phyloP scores from a whole-genome alignment of 768 basidiomycete species.

The Thelephora aurantiotincta region DNA sequence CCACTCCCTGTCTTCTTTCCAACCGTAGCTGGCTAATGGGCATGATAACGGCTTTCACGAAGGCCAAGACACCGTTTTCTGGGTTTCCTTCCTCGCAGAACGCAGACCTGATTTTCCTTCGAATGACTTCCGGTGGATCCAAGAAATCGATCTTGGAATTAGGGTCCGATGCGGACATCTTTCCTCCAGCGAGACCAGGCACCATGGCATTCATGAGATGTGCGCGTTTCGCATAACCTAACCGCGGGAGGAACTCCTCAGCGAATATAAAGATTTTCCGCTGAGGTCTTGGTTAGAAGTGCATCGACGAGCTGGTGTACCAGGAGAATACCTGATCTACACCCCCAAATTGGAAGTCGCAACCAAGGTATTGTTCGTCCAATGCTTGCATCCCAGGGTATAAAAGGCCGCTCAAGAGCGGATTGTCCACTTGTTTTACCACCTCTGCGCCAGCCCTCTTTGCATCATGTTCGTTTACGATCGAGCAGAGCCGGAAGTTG shows the following conservation, averaged over 20 bases:
- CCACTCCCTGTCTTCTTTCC: conserved; percentile 37
- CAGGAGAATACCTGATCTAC: conserved; percentile 70
- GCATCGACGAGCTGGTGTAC: background rate
- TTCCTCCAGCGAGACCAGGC: conserved; percentile 84
- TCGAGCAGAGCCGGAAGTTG: conserved; percentile 85
- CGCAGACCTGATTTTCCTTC: conserved; percentile 81
- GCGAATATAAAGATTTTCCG: conserved; percentile 99
- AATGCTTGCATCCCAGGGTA: conserved; percentile 96
- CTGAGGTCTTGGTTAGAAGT: conserved; percentile 23
- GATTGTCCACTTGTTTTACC: conserved; percentile 92
- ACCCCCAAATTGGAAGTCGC: conserved; percentile 97
- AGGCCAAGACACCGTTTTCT: conserved; percentile 82
- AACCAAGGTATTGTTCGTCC: conserved; percentile 91
- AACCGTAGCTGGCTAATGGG: conserved; percentile 69
- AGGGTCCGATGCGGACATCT: conserved; percentile 97
- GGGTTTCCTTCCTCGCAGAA: conserved; percentile 92
- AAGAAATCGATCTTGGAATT: conserved; percentile 98
- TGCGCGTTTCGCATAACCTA: conserved; percentile 89
- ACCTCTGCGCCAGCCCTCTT: conserved; percentile 98
- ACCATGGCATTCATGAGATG: conserved; percentile 99
- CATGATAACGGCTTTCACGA: conserved; percentile 77
- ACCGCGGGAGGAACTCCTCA: conserved; percentile 83
- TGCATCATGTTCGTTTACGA: conserved; percentile 89
- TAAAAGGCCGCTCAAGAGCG: conserved; percentile 78
- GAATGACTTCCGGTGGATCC: conserved; percentile 69